Evolutionary conservation across 2,329 filamentous ascomycete genomes (phyloP).

Genomic region (Myriosclerotinia curreyana): DNA sequence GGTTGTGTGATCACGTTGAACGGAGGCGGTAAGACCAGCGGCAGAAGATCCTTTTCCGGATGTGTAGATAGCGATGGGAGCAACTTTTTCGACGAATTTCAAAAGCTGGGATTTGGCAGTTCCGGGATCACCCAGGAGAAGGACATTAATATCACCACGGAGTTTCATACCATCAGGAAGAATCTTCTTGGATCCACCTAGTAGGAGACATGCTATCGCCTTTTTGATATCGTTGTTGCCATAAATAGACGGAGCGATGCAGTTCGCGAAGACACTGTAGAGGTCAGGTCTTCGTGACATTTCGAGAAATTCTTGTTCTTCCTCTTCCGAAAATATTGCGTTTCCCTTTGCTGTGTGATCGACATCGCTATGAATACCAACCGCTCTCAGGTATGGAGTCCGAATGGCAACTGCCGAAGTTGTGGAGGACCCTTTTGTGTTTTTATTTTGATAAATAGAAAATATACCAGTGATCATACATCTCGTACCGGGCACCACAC

Average conservation of each 20-base stretch:
- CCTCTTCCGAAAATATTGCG: slow-evolving; percentile 84
- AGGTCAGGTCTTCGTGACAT: slow-evolving; percentile 87
- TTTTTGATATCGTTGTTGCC: slow-evolving; percentile 97
- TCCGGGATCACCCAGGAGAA: slow-evolving; percentile 94
- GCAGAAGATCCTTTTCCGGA: slow-evolving; percentile 98
- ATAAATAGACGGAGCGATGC: slow-evolving; percentile 96
- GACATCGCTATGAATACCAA: slow-evolving; percentile 86
- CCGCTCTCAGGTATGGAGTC: slow-evolving; percentile 89
- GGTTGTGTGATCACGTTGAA: slow-evolving; percentile 87
- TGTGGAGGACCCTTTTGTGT: slow-evolving; percentile 68
- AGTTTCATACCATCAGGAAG: slow-evolving; percentile 96
- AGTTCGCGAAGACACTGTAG: slow-evolving; percentile 86
- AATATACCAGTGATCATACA: slow-evolving; percentile 97
- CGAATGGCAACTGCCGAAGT: slow-evolving; percentile 88
- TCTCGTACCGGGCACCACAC: slow-evolving; percentile 89
- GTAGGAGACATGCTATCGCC: slow-evolving; percentile 85
- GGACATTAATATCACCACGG: slow-evolving; percentile 95
- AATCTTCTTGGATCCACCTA: slow-evolving; percentile 97
- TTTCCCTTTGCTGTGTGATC: slow-evolving; percentile 86
- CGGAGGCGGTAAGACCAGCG: slow-evolving; percentile 93
- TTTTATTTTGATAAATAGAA: slow-evolving; percentile 95
- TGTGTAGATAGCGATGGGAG: slow-evolving; percentile 96
- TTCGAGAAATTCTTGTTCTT: slow-evolving; percentile 93
- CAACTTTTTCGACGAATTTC: slow-evolving; percentile 95
- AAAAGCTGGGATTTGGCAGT: slow-evolving; percentile 96